These are phyloP conservation scores for Dactylella cylindrospora DNA, from an alignment of 2,329 filamentous ascomycete genomes.

Conservation along the genomic window DNA sequence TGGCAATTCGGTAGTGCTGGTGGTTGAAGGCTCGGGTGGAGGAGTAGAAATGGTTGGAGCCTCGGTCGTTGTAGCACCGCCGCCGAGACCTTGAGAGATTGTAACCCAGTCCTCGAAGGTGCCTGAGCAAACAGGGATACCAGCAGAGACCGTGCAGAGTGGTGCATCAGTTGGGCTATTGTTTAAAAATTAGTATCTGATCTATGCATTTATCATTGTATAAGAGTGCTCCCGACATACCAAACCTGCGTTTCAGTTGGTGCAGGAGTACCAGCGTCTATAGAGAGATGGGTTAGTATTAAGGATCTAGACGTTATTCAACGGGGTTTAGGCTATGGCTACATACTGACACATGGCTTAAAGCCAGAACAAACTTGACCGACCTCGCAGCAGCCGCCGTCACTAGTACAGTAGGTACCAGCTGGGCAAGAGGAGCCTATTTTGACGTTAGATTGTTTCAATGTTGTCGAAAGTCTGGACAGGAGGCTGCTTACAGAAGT, in stretches of 20 bases:
- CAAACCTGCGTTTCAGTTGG: conserved; percentile 30
- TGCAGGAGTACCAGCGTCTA: conserved; percentile 30
- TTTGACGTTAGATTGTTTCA: background rate
- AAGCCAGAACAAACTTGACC: conserved; percentile 28
- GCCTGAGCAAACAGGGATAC: conserved; percentile 31
- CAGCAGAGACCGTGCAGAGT: conserved; percentile 26
- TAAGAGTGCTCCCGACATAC: conserved; percentile 1
- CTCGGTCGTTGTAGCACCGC: conserved; percentile 1
- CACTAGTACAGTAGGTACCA: conserved; percentile 26
- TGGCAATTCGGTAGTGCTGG: background rate
- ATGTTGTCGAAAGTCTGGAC: background rate
- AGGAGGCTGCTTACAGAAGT: conserved; percentile 11
- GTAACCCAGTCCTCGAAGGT: conserved; percentile 27
- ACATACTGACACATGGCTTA: conserved; percentile 35
- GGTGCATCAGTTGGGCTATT: conserved; percentile 35
- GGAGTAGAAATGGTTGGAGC: background rate
- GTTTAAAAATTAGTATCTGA: background rate
- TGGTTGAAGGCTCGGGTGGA: background rate
- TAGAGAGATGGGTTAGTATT: background rate
- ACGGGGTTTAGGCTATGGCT: background rate
- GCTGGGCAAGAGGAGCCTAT: conserved; percentile 24
- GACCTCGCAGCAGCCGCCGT: conserved; percentile 23
- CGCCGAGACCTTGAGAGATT: conserved; percentile 15
- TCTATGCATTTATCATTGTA: background rate
- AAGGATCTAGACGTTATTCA: background rate